Conservation (phyloP, 2,329 filamentous ascomycete genomes). For the Raffaelea ambrosiae region DNA sequence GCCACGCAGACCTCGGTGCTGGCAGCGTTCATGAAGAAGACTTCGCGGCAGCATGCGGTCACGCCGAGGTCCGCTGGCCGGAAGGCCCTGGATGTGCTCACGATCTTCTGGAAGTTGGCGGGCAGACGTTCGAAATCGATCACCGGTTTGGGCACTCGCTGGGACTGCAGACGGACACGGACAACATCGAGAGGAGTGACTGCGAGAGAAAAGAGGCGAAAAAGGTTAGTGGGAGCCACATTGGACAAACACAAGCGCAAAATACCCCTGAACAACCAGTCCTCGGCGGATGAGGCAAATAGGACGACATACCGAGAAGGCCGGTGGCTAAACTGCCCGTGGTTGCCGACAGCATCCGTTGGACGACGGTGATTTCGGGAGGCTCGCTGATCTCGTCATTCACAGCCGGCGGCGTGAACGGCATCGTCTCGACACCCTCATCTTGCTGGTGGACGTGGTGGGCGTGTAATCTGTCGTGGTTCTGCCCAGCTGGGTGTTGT, state of each 20-base stretch:
- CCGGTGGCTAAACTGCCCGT: slow-evolving; percentile 86
- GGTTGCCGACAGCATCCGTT: slow-evolving; percentile 94
- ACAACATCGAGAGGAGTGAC: slow-evolving; percentile 96
- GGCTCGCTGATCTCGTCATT: slow-evolving; percentile 28
- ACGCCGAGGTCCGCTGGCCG: slow-evolving; percentile 78
- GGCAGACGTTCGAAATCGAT: slow-evolving; percentile 30
- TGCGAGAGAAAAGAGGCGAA: slow-evolving; percentile 23
- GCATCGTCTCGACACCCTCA: slow-evolving; percentile 18
- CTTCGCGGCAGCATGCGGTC: slow-evolving; percentile 89
- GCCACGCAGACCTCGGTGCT: slow-evolving; percentile 73
- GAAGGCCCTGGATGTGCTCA: slow-evolving; percentile 54
- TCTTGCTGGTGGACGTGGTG: slow-evolving; percentile 19
- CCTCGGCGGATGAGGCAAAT: neutral
- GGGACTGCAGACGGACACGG: slow-evolving; percentile 86
- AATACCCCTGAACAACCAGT: neutral
- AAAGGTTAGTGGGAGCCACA: neutral
- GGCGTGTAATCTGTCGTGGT: slow-evolving; percentile 28
- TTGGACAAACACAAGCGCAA: neutral
- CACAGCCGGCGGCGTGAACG: slow-evolving; percentile 19
- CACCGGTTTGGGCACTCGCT: slow-evolving; percentile 37
- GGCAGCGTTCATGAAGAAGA: slow-evolving; percentile 83
- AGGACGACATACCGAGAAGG: slow-evolving; percentile 56
- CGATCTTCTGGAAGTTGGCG: slow-evolving; percentile 46
- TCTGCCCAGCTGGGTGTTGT: slow-evolving; percentile 21
- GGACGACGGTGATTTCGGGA: slow-evolving; percentile 66